Evolutionary conservation across 2,329 filamentous ascomycete species (phyloP).

Genomic region (Pseudogymnoascus sp.): DNA sequence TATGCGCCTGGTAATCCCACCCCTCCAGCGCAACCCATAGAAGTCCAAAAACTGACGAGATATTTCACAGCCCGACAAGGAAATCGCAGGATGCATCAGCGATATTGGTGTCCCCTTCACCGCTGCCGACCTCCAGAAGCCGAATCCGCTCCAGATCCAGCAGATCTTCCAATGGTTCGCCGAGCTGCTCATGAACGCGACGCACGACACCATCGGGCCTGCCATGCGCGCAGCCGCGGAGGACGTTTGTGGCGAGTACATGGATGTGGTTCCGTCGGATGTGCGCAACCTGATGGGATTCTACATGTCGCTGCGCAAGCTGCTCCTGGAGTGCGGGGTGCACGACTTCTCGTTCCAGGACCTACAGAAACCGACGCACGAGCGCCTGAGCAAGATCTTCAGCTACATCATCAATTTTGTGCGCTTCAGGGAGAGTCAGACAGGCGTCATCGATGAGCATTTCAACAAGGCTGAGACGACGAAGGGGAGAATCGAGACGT

Average conservation of each 20-base stretch:
- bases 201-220: constrained; percentile 85
- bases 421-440: constrained; percentile 89
- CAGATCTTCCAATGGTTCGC: constrained; percentile 98
- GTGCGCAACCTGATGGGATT: constrained; percentile 94
- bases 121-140: constrained; percentile 80
- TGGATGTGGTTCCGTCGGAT: constrained; percentile 76
- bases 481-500: constrained; percentile 76
- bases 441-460: constrained; percentile 79
- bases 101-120: constrained; percentile 91
- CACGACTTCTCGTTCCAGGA: constrained; percentile 91
- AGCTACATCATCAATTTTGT: constrained; percentile 99
- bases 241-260: constrained; percentile 73
- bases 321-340: constrained; percentile 83
- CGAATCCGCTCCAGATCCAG: constrained; percentile 88
- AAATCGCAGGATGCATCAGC: constrained; percentile 94
- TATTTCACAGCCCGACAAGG: constrained; percentile 43
- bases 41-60: constrained; percentile 15
- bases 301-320: constrained; percentile 70
- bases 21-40: neutral
- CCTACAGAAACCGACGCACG: constrained; percentile 81
- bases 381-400: constrained; percentile 87
- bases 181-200: constrained; percentile 86
- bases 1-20: constrained; percentile 42
- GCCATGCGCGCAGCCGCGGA: constrained; percentile 90
- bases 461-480: constrained; percentile 84